Evolutionary conservation across 768 basidiomycete genomes (phyloP), one percentile per base, ranked within the genome.

Genomic region (Calocera viscosa): DNA sequence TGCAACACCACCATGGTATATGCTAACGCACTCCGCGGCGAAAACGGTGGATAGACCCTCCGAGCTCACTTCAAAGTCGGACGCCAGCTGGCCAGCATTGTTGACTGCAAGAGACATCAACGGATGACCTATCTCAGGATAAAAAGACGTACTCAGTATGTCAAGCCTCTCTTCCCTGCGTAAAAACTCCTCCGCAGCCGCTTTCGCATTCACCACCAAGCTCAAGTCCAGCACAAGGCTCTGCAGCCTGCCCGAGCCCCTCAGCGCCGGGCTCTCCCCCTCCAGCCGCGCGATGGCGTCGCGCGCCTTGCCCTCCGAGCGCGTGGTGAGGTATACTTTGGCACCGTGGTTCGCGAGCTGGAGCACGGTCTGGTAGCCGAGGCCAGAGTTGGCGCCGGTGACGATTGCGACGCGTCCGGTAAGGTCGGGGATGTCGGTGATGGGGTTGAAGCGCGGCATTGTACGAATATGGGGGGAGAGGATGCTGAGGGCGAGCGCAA

Each of bases 271-370:
- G 7, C 11, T 26, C 19, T 41, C 65, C 38, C 26, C 26, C 32
- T 35, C 63, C 49, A 72, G 60, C 1, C 43, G 47, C 1, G 32
- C 34, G 41, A 71, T 72, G 1, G 71, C 71, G 1, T 53, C 43
- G 2, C 22, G 47, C 1, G 70, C 71, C 3, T 66, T 53, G 22
- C 66, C 65, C 32, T 72, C 68, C n/a, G 43, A 63, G 2, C 71
- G 33, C 39, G 68, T 69, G 0, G 70, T 67, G 64, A 72, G 65
- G 66, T 71, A 72, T 34, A 70, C 68, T 39, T 72, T 72, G 65
- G 64, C 65, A 16, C 64, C 47, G 43, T 71, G 69, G 38, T 28
- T 43, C 43, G 66, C 66, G 2, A 72, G 68, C 19, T 66, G 34
- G 0, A 26, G 63, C 0, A 63, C 68, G 14, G 69, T 68, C n/a